phyloP scores from a whole-genome alignment of 2,329 filamentous ascomycete genomes.

The Helotiales sp. region DNA sequence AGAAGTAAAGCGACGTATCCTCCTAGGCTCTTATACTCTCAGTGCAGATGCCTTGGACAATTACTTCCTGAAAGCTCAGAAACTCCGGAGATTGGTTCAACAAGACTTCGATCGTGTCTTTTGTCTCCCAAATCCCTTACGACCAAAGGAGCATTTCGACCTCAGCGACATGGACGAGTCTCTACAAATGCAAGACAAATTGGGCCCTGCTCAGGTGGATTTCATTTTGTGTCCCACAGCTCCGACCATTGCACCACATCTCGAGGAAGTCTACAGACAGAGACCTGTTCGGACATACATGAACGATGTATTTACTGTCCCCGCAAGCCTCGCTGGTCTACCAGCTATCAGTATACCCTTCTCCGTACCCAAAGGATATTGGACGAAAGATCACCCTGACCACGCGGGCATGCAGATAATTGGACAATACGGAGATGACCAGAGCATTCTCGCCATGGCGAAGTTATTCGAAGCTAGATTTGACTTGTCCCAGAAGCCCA shows the following conservation, averaged over 20 bases:
- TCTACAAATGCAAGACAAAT: slow-evolving; percentile 51
- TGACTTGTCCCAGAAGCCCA: too few relatives aligned
- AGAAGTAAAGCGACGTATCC: slow-evolving; percentile 83
- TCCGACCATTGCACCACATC: slow-evolving; percentile 68
- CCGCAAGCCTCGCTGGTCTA: slow-evolving; percentile 86
- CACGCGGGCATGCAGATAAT: slow-evolving; percentile 71
- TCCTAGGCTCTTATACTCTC: slow-evolving; percentile 87
- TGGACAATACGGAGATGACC: slow-evolving; percentile 79
- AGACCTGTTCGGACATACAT: slow-evolving; percentile 74
- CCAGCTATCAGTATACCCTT: slow-evolving; percentile 84
- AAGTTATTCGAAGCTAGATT: slow-evolving; percentile 33
- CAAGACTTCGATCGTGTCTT: slow-evolving; percentile 85
- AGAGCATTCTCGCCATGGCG: slow-evolving; percentile 60
- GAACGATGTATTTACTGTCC: slow-evolving; percentile 95
- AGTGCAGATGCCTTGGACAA: slow-evolving; percentile 92
- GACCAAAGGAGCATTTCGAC: slow-evolving; percentile 52
- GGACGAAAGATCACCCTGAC: slow-evolving; percentile 39
- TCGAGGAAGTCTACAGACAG: slow-evolving; percentile 57
- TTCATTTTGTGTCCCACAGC: slow-evolving; percentile 86
- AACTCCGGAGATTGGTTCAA: slow-evolving; percentile 79
- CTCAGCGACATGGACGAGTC: slow-evolving; percentile 61
- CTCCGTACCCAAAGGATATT: slow-evolving; percentile 28
- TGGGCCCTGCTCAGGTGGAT: slow-evolving; percentile 69
- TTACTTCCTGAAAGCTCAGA: slow-evolving; percentile 94
- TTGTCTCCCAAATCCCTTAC: slow-evolving; percentile 65